Conservation (phyloP, 768 basidiomycete genomes). For the Agrocybe praecox region DNA sequence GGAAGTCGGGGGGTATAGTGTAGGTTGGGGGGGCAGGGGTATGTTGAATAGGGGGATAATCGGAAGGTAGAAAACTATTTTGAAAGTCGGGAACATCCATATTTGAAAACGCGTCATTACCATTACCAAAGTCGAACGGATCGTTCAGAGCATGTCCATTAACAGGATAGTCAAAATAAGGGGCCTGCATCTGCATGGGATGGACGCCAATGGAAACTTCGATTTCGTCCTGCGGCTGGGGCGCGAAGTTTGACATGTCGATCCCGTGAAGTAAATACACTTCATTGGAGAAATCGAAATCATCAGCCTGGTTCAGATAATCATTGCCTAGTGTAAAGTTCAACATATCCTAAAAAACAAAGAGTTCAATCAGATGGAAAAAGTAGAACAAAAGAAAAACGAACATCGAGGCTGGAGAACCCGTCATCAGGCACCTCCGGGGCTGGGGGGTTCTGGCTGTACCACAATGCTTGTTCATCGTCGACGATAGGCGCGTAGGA, state of each 20-base stretch:
- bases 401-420: neutral
- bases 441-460: too few relatives aligned
- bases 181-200: neutral
- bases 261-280: neutral
- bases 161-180: neutral
- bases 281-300: too few relatives aligned
- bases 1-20: too few relatives aligned
- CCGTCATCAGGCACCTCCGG: neutral
- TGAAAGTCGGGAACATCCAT: too few relatives aligned
- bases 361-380: neutral
- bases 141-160: neutral
- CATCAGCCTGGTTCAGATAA: neutral
- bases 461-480: too few relatives aligned
- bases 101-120: too few relatives aligned
- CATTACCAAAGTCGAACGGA: too few relatives aligned
- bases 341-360: neutral
- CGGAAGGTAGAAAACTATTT: too few relatives aligned
- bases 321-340: neutral
- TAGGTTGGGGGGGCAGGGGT: too few relatives aligned
- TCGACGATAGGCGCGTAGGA: too few relatives aligned
- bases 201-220: slow-evolving; percentile 33
- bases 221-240: slow-evolving; percentile 36
- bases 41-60: too few relatives aligned
- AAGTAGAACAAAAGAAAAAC: neutral
- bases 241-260: neutral